Base-by-base conservation (phyloP, 2,329 filamentous ascomycete genomes). In the Rosellinia necatrix region DNA sequence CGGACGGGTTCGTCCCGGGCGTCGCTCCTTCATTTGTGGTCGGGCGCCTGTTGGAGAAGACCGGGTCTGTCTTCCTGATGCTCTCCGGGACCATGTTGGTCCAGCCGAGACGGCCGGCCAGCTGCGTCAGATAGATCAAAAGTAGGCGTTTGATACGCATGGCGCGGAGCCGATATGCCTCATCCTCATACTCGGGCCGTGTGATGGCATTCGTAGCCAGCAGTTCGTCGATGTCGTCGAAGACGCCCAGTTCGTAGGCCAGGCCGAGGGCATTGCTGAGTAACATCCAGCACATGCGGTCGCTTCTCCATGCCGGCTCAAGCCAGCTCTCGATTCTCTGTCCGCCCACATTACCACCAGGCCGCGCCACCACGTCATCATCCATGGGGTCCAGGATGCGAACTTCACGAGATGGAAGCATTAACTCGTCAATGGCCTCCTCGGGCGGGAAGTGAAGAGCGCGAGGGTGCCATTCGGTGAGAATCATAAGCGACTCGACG, bases 261-360 rank as follows among this genome's bases (percentile, higher is more conserved):
- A 97, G 78, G 1, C 92, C 90, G 78, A 93, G 90, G 12, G 91
- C 92, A 32, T 92, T 96, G 68, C 91, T 96, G 25, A 97, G 81
- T 12, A 97, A 78, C 91, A 97, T 97, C 93, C 93, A 97, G 70
- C 91, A 96, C 90, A 97, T 96, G 51, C 92, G 89, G 68, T 97
- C 93, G 62, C 89, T 91, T 65, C 93, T 83, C 91, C 93, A 97
- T 7, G 91, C 93, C 2, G 94, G 94, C 72, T 99, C 94, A 3
- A 97, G 84, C 91, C 94, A 97, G 71, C 91, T 93, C 69, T 96
- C 92, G 61, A 97, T 94, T 24, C 92, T 81, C 71, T 90, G 88
- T 8, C 91, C 91, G 40, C 91, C 90, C 17, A 91, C 82, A n/a
- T 85, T 84, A 25, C 81, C 82, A 57, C 72, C 71, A 6, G 75